Evolutionary conservation across 495 filamentous ascomycete species (phyloP), one percentile per base, ranked within the genome.

Genomic region (Sabuloglossum arenarium): DNA sequence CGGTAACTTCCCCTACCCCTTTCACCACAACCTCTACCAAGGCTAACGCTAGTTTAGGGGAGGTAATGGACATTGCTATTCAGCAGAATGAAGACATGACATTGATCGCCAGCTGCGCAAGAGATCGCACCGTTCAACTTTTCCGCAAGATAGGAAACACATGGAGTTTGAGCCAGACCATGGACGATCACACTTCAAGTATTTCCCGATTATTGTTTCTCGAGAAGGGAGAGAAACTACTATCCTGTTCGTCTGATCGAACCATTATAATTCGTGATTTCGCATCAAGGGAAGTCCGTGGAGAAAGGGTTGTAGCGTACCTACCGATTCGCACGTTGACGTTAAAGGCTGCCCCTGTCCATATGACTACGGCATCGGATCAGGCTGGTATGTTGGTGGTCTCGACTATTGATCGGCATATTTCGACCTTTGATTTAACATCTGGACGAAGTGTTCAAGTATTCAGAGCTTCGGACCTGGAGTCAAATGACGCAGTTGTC

Each of bases 101-200:
- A 11, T 66, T 94, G 51, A 71, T 97, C 46, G 87, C 84, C 23
- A 87, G 79, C 24, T 85, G 81, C 63, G 84, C 88, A 34, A 78
- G 90, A 60, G 91, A 98, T 69, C 82, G 91, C 46, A 94, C 82
- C 51, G 77, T 91, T 23, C 91, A 98, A 66, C 72, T 97, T 21
- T 97, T 95, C 65, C 73, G 78, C 55, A 75, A 75, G 61, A 66
- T 66, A 30, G 68, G 71, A 0, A 70, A 70, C 0, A 69, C 70
- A 6, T 73, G 84, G 63, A 69, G 73, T 45, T 64, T 88, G 34
- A 67, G 84, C 34, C 85, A 89, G 64, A 87, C 85, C 0, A 70
- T 88, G 64, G 80, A 88, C 58, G 85, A 89, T 39, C 85, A 89
- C 64, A 80, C 82, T 19, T 84, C 79, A 0, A 78, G 78, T 42